A percentile compares a stretch with the other conserved stretches of the same genome.
Conservation (phyloP, 78 protist genomes). For the Corallochytrium limacisporum region DNA sequence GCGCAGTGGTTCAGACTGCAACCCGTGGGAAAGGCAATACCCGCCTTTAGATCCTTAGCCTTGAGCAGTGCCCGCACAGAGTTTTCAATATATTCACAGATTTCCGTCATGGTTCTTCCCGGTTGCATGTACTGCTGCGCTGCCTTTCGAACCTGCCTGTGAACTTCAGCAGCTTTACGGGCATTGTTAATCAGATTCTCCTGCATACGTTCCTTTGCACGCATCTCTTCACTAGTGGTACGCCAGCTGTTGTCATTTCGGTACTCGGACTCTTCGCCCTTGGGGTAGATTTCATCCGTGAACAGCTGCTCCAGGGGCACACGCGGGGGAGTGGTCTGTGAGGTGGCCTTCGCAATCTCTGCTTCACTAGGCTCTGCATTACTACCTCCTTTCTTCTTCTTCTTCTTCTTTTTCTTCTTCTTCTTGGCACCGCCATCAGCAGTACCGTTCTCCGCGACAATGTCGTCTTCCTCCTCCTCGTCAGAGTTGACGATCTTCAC, state of each 20-base stretch:
- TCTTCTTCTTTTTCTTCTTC: constrained; percentile 15
- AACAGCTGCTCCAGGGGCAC: constrained; percentile 40
- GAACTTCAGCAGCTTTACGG: constrained; percentile 90
- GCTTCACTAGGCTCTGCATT: not conserved
- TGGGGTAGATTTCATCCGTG: constrained; percentile 26
- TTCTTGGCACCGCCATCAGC: not conserved
- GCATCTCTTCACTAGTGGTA: constrained; percentile 60
- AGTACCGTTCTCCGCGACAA: not conserved
- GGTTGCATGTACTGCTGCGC: constrained; percentile 52
- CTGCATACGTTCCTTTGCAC: constrained; percentile 40
- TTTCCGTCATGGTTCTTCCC: constrained; percentile 60
- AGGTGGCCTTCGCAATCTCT: not conserved
- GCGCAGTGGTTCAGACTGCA: constrained; percentile 87
- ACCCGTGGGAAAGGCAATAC: constrained; percentile 88
- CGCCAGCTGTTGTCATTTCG: constrained; percentile 36
- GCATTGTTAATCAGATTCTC: constrained; percentile 32
- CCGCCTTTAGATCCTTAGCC: constrained; percentile 63
- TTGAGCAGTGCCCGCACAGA: constrained; percentile 34
- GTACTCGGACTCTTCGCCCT: constrained; percentile 35
- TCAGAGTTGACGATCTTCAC: not conserved
- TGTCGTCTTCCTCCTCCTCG: not conserved
- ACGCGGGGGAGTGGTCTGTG: constrained; percentile 33
- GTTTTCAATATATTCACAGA: constrained; percentile 61
- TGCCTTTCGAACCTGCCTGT: constrained; percentile 54
- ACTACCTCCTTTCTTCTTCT: not conserved